phyloP scores from a whole-genome alignment of 768 basidiomycete genomes.

The Serendipita sp. region DNA sequence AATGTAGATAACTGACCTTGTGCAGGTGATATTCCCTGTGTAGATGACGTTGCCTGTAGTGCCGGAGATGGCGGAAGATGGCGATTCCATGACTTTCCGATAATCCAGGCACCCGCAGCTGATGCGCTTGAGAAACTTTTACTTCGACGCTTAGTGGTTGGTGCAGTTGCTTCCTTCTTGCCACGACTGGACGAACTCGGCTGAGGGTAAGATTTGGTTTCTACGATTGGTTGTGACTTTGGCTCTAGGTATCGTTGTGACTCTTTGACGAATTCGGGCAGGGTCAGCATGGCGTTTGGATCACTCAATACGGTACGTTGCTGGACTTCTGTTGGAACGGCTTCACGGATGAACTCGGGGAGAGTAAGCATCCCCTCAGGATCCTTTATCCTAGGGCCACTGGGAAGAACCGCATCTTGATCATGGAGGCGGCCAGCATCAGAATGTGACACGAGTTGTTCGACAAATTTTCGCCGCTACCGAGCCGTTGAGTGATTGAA shows the following conservation, averaged over 20 bases:
- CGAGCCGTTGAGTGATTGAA: not conserved
- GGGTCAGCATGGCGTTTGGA: conserved; percentile 19
- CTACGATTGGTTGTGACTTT: conserved; percentile 10
- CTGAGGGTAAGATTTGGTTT: not conserved
- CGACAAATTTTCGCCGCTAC: conserved; percentile 61
- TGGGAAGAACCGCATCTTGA: conserved; percentile 55
- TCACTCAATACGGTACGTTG: conserved; percentile 10
- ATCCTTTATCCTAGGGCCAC: conserved; percentile 20
- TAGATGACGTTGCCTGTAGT: not conserved
- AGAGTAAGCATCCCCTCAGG: conserved; percentile 39
- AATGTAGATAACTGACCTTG: not conserved
- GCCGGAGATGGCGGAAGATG: not conserved
- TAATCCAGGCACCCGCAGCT: conserved; percentile 8
- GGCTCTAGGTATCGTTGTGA: conserved; percentile 17
- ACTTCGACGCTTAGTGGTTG: not conserved
- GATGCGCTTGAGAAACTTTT: not conserved
- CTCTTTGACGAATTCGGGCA: conserved; percentile 36
- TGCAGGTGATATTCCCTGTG: not conserved
- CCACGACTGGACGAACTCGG: not conserved
- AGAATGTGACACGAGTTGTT: conserved; percentile 54
- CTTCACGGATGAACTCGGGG: conserved; percentile 47
- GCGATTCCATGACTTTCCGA: not conserved
- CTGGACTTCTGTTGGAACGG: conserved; percentile 24
- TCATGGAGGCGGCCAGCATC: conserved; percentile 53
- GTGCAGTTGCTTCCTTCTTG: not conserved